Percentiles rank a stretch among this genome's conserved stretches.
These are phyloP conservation scores for Ottelia alismoides DNA, from an alignment of 106 monocot species.

Conservation along the genomic window DNA sequence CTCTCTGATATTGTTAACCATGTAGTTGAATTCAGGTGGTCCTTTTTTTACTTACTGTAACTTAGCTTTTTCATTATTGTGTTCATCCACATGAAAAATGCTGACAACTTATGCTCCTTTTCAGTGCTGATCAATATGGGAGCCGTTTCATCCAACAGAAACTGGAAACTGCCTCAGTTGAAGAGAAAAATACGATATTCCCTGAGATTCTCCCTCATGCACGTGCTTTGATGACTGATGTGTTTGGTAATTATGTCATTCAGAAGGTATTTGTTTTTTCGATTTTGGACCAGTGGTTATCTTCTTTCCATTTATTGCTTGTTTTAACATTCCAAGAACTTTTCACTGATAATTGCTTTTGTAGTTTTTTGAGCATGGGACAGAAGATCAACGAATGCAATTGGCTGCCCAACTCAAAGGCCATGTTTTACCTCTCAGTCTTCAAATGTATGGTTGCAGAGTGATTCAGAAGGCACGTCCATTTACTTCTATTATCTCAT, in stretches of 20 bases:
- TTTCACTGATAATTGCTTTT: not conserved
- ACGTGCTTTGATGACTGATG: conserved; percentile 12
- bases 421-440: conserved; percentile 8
- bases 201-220: conserved; percentile 9
- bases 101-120: not conserved
- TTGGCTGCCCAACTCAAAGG: conserved; percentile 6
- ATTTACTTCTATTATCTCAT: too few relatives aligned
- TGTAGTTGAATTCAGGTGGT: conserved; percentile 11
- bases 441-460: conserved; percentile 15
- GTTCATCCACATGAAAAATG: not conserved
- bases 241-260: conserved; percentile 17
- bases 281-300: too few relatives aligned
- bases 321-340: not conserved
- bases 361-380: conserved; percentile 16
- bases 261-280: conserved; percentile 4
- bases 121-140: conserved; percentile 9
- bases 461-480: conserved; percentile 13
- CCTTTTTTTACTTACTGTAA: not conserved
- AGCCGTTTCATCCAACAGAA: conserved; percentile 15
- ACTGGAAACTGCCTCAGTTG: conserved; percentile 9
- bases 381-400: conserved; percentile 8
- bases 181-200: conserved; percentile 10
- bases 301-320: not conserved
- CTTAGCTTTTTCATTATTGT: not conserved
- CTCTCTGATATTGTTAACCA: conserved; percentile 7